Conservation (phyloP, 2,329 filamentous ascomycete genomes). For the Chaetomiaceae sp. region DNA sequence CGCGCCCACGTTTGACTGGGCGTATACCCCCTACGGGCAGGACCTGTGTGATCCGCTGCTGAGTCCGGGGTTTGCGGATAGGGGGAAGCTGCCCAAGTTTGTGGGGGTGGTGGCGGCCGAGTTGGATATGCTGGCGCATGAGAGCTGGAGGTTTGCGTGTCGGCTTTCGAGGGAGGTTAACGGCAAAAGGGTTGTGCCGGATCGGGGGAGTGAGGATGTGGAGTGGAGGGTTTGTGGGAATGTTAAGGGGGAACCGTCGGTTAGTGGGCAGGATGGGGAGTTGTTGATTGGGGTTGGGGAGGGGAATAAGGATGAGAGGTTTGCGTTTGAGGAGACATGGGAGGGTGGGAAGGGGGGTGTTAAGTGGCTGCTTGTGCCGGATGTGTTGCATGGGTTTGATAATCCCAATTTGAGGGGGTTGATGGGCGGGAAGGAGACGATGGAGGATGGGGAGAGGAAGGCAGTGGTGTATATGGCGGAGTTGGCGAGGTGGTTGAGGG, state of each 20-base stretch:
- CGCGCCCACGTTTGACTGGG: slow-evolving; percentile 38
- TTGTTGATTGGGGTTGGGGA: slow-evolving; percentile 15
- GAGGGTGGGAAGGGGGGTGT: slow-evolving; percentile 31
- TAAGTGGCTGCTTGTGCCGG: slow-evolving; percentile 41
- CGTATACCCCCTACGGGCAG: slow-evolving; percentile 37
- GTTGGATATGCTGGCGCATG: slow-evolving; percentile 43
- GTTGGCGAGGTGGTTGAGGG: slow-evolving; percentile 28
- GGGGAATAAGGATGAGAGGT: slow-evolving; percentile 27
- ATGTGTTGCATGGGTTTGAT: slow-evolving; percentile 40
- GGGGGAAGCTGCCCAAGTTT: slow-evolving; percentile 36
- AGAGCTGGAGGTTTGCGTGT: slow-evolving; percentile 37
- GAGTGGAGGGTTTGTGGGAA: slow-evolving; percentile 16
- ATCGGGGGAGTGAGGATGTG: slow-evolving; percentile 8
- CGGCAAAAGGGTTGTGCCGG: slow-evolving; percentile 24
- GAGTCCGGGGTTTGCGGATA: slow-evolving; percentile 34
- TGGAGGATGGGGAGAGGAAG: slow-evolving; percentile 31
- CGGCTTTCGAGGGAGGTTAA: slow-evolving; percentile 28
- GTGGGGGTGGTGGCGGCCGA: slow-evolving; percentile 42
- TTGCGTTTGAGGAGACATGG: slow-evolving; percentile 28
- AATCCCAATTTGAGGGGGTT: slow-evolving; percentile 27
- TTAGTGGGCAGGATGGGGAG: slow-evolving; percentile 6
- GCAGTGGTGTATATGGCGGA: slow-evolving; percentile 24
- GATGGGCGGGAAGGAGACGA: slow-evolving; percentile 30
- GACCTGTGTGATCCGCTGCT: slow-evolving; percentile 40
- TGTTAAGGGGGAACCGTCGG: not conserved